These are phyloP conservation scores for Amanita pallidorosea DNA, from an alignment of 768 basidiomycete species.

Conservation along the genomic window DNA sequence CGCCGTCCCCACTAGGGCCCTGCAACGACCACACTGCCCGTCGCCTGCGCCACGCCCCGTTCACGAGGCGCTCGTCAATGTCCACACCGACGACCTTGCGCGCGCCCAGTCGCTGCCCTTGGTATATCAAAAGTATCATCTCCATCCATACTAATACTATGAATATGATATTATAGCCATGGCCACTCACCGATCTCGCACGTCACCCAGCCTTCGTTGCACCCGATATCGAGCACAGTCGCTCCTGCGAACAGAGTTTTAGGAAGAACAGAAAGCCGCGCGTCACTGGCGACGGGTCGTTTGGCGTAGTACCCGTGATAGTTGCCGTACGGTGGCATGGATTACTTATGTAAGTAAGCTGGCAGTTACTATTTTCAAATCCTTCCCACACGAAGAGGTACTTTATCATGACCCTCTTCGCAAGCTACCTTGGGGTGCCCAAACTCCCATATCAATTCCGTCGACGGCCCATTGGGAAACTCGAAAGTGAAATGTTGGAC, in stretches of 20 bases:
- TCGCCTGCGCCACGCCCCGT: slow-evolving; percentile 64
- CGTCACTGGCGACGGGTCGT: slow-evolving; percentile 48
- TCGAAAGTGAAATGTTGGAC: no score
- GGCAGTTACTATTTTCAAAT: no score
- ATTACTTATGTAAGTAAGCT: no score
- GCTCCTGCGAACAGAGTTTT: slow-evolving; percentile 38
- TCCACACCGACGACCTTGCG: slow-evolving; percentile 73
- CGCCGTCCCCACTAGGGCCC: slow-evolving; percentile 18
- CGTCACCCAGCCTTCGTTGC: slow-evolving; percentile 80
- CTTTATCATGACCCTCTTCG: no score
- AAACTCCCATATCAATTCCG: no score
- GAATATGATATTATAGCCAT: no score
- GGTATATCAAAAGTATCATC: no score
- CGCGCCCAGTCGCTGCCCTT: slow-evolving; percentile 42
- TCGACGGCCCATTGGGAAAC: no score
- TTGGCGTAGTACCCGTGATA: slow-evolving; percentile 78
- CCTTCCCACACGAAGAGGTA: no score
- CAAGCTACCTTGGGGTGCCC: no score
- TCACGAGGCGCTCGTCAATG: slow-evolving; percentile 68
- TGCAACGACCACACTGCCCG: slow-evolving; percentile 65
- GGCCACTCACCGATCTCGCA: slow-evolving; percentile 71
- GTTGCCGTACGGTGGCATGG: slow-evolving; percentile 46
- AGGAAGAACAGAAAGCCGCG: slow-evolving; percentile 56
- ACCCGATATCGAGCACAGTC: slow-evolving; percentile 73
- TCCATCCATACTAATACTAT: no score